Evolutionary conservation across 805 yeast genomes (phyloP), one percentile per base, ranked within the genome.

Genomic region (Kazachstania taianensis): DNA sequence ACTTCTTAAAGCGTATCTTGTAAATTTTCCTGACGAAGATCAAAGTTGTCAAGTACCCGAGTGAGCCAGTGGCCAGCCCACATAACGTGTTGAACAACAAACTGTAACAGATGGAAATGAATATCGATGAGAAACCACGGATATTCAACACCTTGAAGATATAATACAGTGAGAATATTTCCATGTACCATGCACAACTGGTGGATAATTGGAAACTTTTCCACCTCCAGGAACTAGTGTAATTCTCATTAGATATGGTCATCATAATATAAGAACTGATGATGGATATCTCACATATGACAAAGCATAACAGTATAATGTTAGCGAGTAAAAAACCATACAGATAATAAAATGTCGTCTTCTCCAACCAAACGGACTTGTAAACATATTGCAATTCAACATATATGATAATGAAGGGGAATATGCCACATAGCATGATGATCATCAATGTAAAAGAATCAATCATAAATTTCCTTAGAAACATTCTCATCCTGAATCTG

Each of bases 321-420:
- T 85, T 79, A 19, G 75, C 61, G 16, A 79, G 66, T 16, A 85
- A 61, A 51, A 82, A 84, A 2, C 94, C 92, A 56, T 81, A 84
- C 71, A 77, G 72, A 62, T 77, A 81, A 57, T 81, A 81, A 49
- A 75, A 81, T 3, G 87, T 73, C 1, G 86, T 73, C 55, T 80
- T 80, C 49, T 81, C 86, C 39, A 78, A 62, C 89, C 94, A 83
- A 8, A 83, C 64, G 2, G 87, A 73, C 53, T 81, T 75, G 62
- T 81, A 76, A 20, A 83, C 69, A 54, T 76, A 79, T 37, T 75
- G 59, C 40, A 85, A 62, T 51, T 85, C 94, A 37, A 81, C 85
- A 51, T 78, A 79, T n/a, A 82, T 76, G 9, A 84, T 75, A 13
- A 79, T 76, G 52, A 83, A 85, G 24, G 95, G 94, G 33, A 81